Evolutionary conservation across 192 early-diverging fungal genomes (phyloP), one percentile per base, ranked within the genome.

Genomic region (Funneliformis geosporum): DNA sequence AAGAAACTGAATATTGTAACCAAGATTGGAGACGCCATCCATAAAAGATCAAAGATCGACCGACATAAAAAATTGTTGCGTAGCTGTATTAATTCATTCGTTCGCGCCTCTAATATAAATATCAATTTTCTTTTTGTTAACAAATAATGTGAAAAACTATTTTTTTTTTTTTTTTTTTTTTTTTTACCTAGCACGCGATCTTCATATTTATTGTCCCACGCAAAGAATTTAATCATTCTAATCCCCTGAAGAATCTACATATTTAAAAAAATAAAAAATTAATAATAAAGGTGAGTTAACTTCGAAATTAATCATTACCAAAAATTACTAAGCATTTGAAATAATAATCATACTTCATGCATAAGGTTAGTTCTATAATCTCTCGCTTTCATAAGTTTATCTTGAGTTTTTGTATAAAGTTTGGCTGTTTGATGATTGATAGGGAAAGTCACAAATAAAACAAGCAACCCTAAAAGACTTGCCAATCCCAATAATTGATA

Each of bases 221-320:
- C 93, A 85, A 95, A 95, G 76, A 98, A 90, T 84, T 99, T 99
- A 73, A 99, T 91, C 38, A 98, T 94, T n/a, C 95, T 89, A 59
- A 99, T 97, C 47, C 94, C 96, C 79, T 92, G 88, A 50, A 97
- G 85, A 44, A 67, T 11, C 76, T 78, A 14, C 44, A 80, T 82
- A 76, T 79, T n/a, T 3, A 40, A 69, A 42, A 14, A 80, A 2
- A 73, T 81, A 47, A 79, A 85, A 81, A 2, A 33, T 2, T 33
- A 33, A 33, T 33, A 33, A 33, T 33, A 33, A 33, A 33, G 33
- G 2, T 2, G 2, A 33, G 33, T 33, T 33, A 33, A 33, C 33
- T 33, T 33, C 33, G 2, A 33, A 33, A 33, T 33, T 33, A 33
- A 33, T 0, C 33, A 33, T 33, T 33, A 33, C 33, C 33, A 33